Percentiles rank a stretch among this genome's conserved stretches.
phyloP scores from a whole-genome alignment of 495 filamentous ascomycete species.

The Massariosphaeria phaeospora region DNA sequence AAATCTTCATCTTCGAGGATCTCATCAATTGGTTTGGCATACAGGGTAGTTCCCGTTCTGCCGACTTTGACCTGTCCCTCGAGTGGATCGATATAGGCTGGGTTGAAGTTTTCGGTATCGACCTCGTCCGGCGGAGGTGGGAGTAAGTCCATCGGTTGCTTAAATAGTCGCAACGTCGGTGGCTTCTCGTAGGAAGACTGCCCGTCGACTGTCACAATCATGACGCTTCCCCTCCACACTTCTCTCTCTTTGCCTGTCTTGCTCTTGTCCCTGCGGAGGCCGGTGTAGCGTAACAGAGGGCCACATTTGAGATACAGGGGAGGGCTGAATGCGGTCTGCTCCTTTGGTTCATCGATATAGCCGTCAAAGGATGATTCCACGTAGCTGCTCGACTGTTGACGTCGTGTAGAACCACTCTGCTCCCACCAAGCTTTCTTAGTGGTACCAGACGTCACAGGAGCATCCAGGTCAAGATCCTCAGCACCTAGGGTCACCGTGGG shows the following conservation, averaged over 20 bases:
- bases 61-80: constrained; percentile 82
- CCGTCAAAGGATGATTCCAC: constrained; percentile 34
- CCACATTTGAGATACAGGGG: constrained; percentile 82
- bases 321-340: constrained; percentile 68
- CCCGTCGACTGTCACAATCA: constrained; percentile 86
- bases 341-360: constrained; percentile 32
- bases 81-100: constrained; percentile 82
- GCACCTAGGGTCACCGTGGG: constrained; percentile 25
- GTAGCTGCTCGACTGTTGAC: constrained; percentile 14
- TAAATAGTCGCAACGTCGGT: constrained; percentile 76
- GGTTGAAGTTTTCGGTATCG: constrained; percentile 59
- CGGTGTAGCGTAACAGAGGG: constrained; percentile 81
- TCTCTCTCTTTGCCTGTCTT: constrained; percentile 51
- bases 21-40: constrained; percentile 79
- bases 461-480: constrained; percentile 36
- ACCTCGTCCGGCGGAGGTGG: constrained; percentile 73
- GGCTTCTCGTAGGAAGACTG: constrained; percentile 73
- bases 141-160: constrained; percentile 76
- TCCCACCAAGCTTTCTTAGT: constrained; percentile 40
- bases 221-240: constrained; percentile 85
- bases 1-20: constrained; percentile 67
- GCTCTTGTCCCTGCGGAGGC: constrained; percentile 57
- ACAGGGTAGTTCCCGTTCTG: constrained; percentile 71
- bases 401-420: constrained; percentile 21
- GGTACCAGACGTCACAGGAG: neutral